phyloP scores from a whole-genome alignment of 2,329 filamentous ascomycete genomes.

The Aspergillus cejpii region DNA sequence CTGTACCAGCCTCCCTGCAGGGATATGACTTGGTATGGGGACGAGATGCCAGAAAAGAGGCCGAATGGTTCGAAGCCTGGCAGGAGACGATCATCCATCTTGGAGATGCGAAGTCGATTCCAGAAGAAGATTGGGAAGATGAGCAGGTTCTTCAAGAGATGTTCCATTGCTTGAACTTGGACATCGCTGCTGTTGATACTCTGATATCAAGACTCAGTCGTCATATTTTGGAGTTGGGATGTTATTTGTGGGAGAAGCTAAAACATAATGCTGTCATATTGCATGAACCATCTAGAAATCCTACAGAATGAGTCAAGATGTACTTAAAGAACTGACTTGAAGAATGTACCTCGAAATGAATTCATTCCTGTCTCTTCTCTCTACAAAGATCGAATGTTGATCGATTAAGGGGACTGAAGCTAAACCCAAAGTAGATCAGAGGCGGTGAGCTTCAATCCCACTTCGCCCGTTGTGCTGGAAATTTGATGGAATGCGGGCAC shows the following conservation, averaged over 20 bases:
- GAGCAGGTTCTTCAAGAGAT: slow-evolving; percentile 18
- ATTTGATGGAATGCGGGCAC: slow-evolving; percentile 32
- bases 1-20: not conserved
- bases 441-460: slow-evolving; percentile 36
- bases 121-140: slow-evolving; percentile 15
- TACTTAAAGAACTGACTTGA: not conserved
- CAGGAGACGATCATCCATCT: slow-evolving; percentile 12
- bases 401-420: no score
- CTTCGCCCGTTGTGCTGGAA: slow-evolving; percentile 34
- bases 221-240: not conserved
- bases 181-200: no score
- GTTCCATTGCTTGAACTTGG: not conserved
- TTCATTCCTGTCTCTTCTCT: not conserved
- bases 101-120: slow-evolving; percentile 11
- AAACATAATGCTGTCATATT: no score
- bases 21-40: not conserved
- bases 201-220: no score
- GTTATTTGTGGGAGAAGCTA: not conserved
- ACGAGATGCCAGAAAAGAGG: not conserved
- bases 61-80: not conserved
- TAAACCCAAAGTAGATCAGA: slow-evolving; percentile 27
- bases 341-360: not conserved
- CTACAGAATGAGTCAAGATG: not conserved
- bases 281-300: not conserved
- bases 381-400: not conserved